Percentiles rank a stretch among this genome's conserved stretches.
These are phyloP conservation scores for Mucor saturninus DNA, from an alignment of 371 early-diverging fungal species.

Conservation along the genomic window DNA sequence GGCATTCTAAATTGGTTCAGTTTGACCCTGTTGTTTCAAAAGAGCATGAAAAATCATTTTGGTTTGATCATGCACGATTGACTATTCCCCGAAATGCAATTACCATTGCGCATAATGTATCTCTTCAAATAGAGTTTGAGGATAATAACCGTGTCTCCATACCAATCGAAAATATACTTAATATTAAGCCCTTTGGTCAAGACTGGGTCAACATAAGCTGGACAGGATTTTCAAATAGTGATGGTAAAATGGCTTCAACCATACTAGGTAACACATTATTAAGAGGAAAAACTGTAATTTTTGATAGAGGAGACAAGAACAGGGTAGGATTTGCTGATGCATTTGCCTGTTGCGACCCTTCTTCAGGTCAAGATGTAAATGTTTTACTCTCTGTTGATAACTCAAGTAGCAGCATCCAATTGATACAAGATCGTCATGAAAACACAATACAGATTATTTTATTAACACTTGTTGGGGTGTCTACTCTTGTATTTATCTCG, in stretches of 20 bases:
- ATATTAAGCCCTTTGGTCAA: conserved; percentile 5
- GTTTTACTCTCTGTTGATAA: conserved; percentile 13
- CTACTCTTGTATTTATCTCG: conserved; percentile 5
- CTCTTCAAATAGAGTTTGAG: conserved; percentile 13
- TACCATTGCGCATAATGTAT: conserved; percentile 9
- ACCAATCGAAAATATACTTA: conserved; percentile 15
- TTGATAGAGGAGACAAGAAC: conserved; percentile 14
- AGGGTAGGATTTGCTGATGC: conserved; percentile 15
- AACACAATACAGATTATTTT: conserved; percentile 2
- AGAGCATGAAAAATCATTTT: conserved; percentile 16
- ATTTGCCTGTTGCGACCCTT: conserved; percentile 7
- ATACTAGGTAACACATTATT: conserved; percentile 14
- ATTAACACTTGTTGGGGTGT: conserved; percentile 3
- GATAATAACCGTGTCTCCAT: conserved; percentile 8
- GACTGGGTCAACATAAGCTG: conserved; percentile 17
- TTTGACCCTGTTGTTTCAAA: conserved; percentile 15
- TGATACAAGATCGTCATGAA: neutral
- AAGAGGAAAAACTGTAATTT: conserved; percentile 15
- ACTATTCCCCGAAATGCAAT: conserved; percentile 7
- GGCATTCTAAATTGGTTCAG: conserved; percentile 15
- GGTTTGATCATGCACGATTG: conserved; percentile 12
- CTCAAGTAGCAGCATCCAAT: neutral
- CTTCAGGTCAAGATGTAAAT: conserved; percentile 6
- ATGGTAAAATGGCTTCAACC: conserved; percentile 10
- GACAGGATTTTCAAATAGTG: conserved; percentile 10